These are phyloP conservation scores for Jamesozyma rosinii DNA, from an alignment of 805 yeast species.

Conservation along the genomic window DNA sequence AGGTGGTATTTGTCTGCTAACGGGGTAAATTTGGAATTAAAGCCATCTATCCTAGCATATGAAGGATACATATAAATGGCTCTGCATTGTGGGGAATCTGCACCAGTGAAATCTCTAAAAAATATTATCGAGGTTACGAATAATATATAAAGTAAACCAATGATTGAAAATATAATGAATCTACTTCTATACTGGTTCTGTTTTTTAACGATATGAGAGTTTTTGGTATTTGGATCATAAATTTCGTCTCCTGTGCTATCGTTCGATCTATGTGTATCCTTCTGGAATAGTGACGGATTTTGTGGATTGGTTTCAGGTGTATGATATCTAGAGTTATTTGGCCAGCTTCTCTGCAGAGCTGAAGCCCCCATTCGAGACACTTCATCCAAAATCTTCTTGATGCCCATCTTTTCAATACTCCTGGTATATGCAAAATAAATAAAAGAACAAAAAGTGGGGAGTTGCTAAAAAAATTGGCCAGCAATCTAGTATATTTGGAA, in stretches of 20 bases:
- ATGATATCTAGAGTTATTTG: background rate
- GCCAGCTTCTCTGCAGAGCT: background rate
- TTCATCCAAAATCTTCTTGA: background rate
- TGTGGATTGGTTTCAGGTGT: background rate
- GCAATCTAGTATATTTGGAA: background rate
- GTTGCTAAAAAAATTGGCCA: background rate
- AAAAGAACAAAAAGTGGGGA: background rate
- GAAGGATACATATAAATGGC: slow-evolving; percentile 76
- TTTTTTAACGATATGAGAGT: background rate
- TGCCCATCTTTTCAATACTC: background rate
- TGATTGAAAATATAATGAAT: slow-evolving; percentile 6
- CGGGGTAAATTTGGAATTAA: slow-evolving; percentile 67
- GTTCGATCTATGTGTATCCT: background rate
- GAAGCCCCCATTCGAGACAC: background rate
- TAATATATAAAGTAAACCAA: slow-evolving; percentile 14
- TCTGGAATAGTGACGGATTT: background rate
- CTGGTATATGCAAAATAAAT: no score
- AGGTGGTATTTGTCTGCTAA: slow-evolving; percentile 58
- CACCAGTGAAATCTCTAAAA: slow-evolving; percentile 30
- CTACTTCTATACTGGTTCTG: background rate
- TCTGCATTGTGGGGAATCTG: slow-evolving; percentile 49
- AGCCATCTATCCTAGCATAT: slow-evolving; percentile 63
- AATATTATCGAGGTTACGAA: slow-evolving; percentile 8
- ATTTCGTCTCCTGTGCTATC: background rate
- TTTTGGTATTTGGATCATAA: background rate